A percentile compares a stretch with the other conserved stretches of the same genome.
Conservation (phyloP, 441 rosid genomes). For the Adansonia grandidieri region DNA sequence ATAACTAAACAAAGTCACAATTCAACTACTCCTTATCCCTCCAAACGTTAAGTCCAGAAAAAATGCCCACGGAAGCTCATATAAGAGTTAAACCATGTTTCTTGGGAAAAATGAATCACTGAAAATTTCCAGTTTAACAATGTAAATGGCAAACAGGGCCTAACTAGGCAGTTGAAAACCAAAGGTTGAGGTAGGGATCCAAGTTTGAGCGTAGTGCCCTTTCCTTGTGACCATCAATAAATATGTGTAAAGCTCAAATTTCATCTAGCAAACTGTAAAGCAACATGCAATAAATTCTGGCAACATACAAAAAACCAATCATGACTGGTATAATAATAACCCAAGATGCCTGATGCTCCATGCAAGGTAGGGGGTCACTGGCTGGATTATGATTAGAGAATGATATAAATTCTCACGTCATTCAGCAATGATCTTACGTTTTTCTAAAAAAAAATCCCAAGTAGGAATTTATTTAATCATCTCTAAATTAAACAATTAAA, state of each 20-base stretch:
- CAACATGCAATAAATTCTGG: background rate
- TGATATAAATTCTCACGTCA: background rate
- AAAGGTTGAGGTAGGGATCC: constrained; percentile 3
- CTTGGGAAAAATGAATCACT: background rate
- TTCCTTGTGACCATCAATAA: constrained; percentile 6
- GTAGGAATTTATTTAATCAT: constrained; percentile 11
- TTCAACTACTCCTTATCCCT: constrained; percentile 15
- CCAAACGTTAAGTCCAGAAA: background rate
- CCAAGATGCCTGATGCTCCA: background rate
- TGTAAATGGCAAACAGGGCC: background rate
- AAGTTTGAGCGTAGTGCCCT: background rate
- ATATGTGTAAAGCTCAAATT: background rate
- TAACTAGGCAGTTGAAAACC: constrained; percentile 4
- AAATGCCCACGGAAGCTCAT: background rate
- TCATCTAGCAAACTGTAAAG: background rate
- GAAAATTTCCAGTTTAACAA: background rate
- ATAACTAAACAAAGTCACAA: background rate
- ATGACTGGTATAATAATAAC: constrained; percentile 7
- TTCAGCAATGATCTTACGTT: background rate
- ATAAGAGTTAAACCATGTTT: background rate
- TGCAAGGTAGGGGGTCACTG: background rate
- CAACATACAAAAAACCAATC: background rate
- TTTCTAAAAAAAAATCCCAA: background rate
- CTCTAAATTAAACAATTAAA: constrained; percentile 4
- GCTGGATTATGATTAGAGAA: background rate